Evolutionary conservation across 1,139 yeast genomes (phyloP), one percentile per base, ranked within the genome.

Genomic region (Kodamaea fungicola): DNA sequence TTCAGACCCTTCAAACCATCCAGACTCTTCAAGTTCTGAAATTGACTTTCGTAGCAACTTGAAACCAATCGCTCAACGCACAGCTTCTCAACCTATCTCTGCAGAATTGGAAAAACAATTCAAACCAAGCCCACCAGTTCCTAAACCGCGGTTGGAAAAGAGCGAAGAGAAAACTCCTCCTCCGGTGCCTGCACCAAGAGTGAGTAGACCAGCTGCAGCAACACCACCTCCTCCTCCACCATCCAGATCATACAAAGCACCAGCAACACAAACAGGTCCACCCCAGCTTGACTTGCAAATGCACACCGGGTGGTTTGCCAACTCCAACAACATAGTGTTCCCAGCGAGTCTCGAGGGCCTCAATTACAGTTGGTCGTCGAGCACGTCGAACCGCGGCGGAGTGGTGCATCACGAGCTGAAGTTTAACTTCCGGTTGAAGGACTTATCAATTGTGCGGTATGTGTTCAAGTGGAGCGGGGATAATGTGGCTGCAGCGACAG

Each of bases 401-500:
- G 33, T 38, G 1, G 42, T 47, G 6, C 38, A 42, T 1, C 42
- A 52, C 35, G 52, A 49, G 1, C 47, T 67, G 30, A 39, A 29
- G 3, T 33, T 72, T 9, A 62, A 52, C 3, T 59, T 74, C 30
- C 60, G 83, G 26, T 57, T 76, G 37, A 57, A 57, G n/a, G 87
- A 82, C 49, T 61, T 82, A 43, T 60, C 80, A 0, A 67, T 75
- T 4, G 51, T 71, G 7, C 60, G 64, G 37, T 64, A 80, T 44
- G 59, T 58, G 27, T 57, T 83, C 22, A 55, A 53, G 7, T 82
- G 85, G 84, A 49, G 62, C 1, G 64, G 55, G 32, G 40, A 45
- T 24, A 54, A 62, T 31, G 30, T 41, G 8, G 31, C 32, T 0
- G 38, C 44, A 47, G 71, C 46, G 2, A 41, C 41, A 12, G 61